Conservation (phyloP, 345 rosid species). For the Brassica incana region DNA sequence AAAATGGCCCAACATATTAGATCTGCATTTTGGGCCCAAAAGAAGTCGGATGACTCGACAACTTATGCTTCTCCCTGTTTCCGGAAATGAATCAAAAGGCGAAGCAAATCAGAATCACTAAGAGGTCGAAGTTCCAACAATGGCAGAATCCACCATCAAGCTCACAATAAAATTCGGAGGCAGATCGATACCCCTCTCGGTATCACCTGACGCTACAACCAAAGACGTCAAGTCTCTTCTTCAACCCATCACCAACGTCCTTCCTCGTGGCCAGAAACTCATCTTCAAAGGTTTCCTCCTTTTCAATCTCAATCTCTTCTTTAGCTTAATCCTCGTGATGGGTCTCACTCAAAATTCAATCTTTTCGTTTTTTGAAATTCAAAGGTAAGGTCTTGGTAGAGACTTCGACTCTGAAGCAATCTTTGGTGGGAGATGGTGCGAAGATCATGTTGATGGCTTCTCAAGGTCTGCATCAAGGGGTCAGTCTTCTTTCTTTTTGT, state of each 20-base stretch:
- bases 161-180: slow-evolving; percentile 73
- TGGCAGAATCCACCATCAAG: slow-evolving; percentile 36
- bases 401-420: slow-evolving; percentile 60
- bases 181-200: slow-evolving; percentile 54
- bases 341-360: slow-evolving; percentile 3
- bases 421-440: slow-evolving; percentile 63
- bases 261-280: slow-evolving; percentile 94
- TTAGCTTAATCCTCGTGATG: neutral
- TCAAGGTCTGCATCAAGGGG: slow-evolving; percentile 97
- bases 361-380: slow-evolving; percentile 1
- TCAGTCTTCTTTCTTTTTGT: slow-evolving; percentile 20
- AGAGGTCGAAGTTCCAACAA: too few species aligned
- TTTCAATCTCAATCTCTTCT: neutral
- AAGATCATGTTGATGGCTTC: slow-evolving; percentile 90
- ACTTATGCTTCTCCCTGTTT: neutral
- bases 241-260: slow-evolving; percentile 84
- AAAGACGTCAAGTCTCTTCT: slow-evolving; percentile 68
- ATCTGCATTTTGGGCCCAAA: too few species aligned
- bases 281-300: slow-evolving; percentile 65
- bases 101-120: slow-evolving; percentile 20
- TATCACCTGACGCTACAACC: slow-evolving; percentile 52
- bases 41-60: too few species aligned
- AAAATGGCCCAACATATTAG: too few species aligned
- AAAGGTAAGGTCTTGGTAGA: slow-evolving; percentile 82
- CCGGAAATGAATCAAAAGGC: neutral